phyloP scores from a whole-genome alignment of 441 rosid genomes.

The Aleurites moluccanus region DNA sequence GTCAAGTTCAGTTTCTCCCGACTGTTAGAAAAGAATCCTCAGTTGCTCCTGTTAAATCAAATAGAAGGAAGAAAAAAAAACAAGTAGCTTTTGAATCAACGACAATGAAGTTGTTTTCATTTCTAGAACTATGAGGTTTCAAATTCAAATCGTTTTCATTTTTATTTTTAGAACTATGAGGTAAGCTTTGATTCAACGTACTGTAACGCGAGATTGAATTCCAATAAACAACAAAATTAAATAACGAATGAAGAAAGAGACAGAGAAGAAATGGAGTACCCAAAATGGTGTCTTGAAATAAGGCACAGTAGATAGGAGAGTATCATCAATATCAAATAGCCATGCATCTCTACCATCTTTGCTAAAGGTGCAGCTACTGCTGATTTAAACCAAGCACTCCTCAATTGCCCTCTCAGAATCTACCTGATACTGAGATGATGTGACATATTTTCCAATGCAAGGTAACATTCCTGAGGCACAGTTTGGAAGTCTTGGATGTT shows the following conservation, averaged over 20 bases:
- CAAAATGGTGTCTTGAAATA: constrained; percentile 12
- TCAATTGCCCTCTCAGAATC: constrained; percentile 15
- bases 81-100: no score
- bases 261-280: neutral
- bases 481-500: constrained; percentile 12
- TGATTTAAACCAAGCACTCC: neutral
- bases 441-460: neutral
- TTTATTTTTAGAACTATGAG: no score
- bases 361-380: neutral
- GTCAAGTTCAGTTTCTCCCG: constrained; percentile 11
- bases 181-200: no score
- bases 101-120: no score
- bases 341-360: constrained; percentile 11
- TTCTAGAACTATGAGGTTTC: no score
- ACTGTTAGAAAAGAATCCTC: neutral
- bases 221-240: neutral
- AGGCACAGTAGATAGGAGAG: constrained; percentile 12
- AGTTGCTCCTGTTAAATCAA: neutral
- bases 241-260: neutral
- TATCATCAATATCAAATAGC: constrained; percentile 18
- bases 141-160: no score
- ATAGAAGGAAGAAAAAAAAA: no score
- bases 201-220: no score
- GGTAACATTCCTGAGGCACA: constrained; percentile 12
- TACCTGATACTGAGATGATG: constrained; percentile 4